Conservation (phyloP, 2,329 filamentous ascomycete species). For the Pseudocercospora macadamiae region DNA sequence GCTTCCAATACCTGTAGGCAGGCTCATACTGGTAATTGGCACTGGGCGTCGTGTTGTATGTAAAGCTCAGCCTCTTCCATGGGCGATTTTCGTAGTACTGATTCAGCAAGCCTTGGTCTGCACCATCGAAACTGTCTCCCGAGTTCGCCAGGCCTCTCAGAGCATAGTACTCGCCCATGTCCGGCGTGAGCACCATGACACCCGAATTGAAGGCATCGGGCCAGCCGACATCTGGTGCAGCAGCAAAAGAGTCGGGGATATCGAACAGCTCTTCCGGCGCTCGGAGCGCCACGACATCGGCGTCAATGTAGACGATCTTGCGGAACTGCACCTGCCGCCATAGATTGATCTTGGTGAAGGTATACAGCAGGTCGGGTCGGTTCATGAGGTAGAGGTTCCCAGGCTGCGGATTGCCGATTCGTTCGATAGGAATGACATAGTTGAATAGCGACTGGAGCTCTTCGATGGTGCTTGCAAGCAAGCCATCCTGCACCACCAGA, state of each 20-base stretch:
- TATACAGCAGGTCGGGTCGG: slow-evolving; percentile 83
- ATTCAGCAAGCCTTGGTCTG: slow-evolving; percentile 93
- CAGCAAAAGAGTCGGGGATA: slow-evolving; percentile 62
- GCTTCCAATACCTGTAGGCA: slow-evolving; percentile 90
- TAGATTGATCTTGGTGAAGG: slow-evolving; percentile 94
- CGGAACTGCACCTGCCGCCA: slow-evolving; percentile 91
- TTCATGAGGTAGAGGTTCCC: slow-evolving; percentile 91
- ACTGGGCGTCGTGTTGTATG: slow-evolving; percentile 95
- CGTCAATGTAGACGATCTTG: slow-evolving; percentile 92
- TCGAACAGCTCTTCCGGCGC: slow-evolving; percentile 92
- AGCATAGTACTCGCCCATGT: slow-evolving; percentile 84
- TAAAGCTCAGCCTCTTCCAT: slow-evolving; percentile 88
- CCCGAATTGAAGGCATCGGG: slow-evolving; percentile 98
- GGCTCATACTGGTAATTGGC: slow-evolving; percentile 97
- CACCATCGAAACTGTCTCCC: slow-evolving; percentile 93
- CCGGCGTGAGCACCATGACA: slow-evolving; percentile 86
- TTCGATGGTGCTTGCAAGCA: slow-evolving; percentile 73
- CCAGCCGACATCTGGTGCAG: slow-evolving; percentile 95
- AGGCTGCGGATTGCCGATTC: slow-evolving; percentile 74
- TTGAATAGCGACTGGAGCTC: slow-evolving; percentile 88
- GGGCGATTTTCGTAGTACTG: slow-evolving; percentile 80
- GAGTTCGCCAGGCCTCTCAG: slow-evolving; percentile 80
- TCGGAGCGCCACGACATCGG: slow-evolving; percentile 86
- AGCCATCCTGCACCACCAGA: slow-evolving; percentile 77
- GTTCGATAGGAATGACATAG: slow-evolving; percentile 81